Conservation (phyloP, 495 filamentous ascomycete genomes). For the Penicillium herquei region DNA sequence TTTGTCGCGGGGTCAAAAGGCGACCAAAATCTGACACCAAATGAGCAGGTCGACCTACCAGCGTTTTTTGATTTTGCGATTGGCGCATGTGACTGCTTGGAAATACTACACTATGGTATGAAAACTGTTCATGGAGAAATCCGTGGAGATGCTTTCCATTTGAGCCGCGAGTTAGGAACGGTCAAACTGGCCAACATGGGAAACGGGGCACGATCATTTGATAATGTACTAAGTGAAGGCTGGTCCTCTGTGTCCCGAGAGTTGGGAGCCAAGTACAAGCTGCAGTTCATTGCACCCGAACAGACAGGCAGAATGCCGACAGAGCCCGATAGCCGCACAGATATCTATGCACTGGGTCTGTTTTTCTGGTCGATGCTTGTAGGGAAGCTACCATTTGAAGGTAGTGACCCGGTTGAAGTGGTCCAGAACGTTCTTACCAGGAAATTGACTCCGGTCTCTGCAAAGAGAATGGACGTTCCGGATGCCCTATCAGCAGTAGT, state of each 20-base stretch:
- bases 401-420: slow-evolving; percentile 76
- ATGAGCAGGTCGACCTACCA: slow-evolving; percentile 62
- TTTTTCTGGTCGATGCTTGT: slow-evolving; percentile 84
- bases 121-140: slow-evolving; percentile 85
- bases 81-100: slow-evolving; percentile 77
- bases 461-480: slow-evolving; percentile 73
- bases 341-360: slow-evolving; percentile 85
- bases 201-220: slow-evolving; percentile 78
- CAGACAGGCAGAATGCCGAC: slow-evolving; percentile 88
- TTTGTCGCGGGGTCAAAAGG: slow-evolving; percentile 53
- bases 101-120: slow-evolving; percentile 81
- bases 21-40: slow-evolving; percentile 48
- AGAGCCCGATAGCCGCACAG: slow-evolving; percentile 84
- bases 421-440: slow-evolving; percentile 81
- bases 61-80: slow-evolving; percentile 86
- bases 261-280: slow-evolving; percentile 76
- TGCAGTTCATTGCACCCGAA: slow-evolving; percentile 86
- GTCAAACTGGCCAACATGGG: slow-evolving; percentile 84
- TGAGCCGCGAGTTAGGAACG: slow-evolving; percentile 59
- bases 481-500: slow-evolving; percentile 77
- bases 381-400: slow-evolving; percentile 73
- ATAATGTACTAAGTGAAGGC: slow-evolving; percentile 80
- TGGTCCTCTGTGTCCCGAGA: slow-evolving; percentile 80
- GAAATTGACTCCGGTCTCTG: slow-evolving; percentile 70
- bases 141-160: slow-evolving; percentile 84